These are phyloP conservation scores for Myriosclerotinia curreyana DNA, from an alignment of 2,329 filamentous ascomycete species.

Conservation along the genomic window DNA sequence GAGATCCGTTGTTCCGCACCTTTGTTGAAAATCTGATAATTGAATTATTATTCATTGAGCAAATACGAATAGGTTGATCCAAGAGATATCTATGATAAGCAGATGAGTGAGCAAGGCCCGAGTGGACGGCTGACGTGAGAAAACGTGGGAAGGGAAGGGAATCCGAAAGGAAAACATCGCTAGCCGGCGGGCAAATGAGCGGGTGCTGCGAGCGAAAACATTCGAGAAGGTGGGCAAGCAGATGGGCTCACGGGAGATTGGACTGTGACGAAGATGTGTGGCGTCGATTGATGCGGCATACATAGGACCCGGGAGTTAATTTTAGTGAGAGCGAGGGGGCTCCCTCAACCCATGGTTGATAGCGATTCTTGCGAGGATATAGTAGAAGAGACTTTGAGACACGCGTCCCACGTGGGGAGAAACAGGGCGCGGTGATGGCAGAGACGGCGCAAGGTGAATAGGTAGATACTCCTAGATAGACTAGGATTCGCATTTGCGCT, in stretches of 20 bases:
- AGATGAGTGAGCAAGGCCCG: neutral
- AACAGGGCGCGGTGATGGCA: constrained; percentile 1
- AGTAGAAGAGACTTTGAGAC: neutral
- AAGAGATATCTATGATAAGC: too few species aligned
- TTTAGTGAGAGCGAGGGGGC: neutral
- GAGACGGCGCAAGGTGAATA: neutral
- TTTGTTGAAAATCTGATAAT: too few species aligned
- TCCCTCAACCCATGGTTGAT: neutral
- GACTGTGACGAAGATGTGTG: neutral
- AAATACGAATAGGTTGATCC: too few species aligned
- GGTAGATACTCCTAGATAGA: neutral
- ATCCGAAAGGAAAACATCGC: neutral
- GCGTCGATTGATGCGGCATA: neutral
- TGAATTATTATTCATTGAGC: too few species aligned
- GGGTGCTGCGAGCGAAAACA: neutral
- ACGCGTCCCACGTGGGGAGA: neutral
- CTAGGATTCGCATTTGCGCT: neutral
- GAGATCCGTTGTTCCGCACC: too few species aligned
- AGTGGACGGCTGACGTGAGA: neutral
- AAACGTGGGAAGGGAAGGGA: neutral
- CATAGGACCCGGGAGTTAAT: neutral
- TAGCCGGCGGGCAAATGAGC: neutral
- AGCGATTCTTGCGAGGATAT: neutral
- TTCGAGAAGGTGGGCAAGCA: neutral
- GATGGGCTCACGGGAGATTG: neutral